Base-by-base conservation (phyloP, 768 basidiomycete species). In the Daedaleopsis nitida region DNA sequence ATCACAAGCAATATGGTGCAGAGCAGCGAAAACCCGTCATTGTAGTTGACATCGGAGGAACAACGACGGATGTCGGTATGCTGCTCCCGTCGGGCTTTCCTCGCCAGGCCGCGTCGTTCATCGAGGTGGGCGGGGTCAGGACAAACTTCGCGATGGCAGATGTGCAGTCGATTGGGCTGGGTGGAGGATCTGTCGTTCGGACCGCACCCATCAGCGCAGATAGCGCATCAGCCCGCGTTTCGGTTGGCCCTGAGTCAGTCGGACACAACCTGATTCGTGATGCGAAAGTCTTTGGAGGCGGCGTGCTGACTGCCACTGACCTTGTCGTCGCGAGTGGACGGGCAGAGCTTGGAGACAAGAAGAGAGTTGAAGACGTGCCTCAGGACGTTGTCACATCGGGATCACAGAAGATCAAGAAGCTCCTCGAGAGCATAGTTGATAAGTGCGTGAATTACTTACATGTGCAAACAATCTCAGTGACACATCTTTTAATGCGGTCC, bases 41-140 rank as follows among this genome's bases (percentile, higher is more conserved):
- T 52, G 87, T 88, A 0, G 77, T 85, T 55, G 87, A 89, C 69
- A 76, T 88, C 59, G 87, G 87, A 50, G 87, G 86, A 0, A 88
- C 87, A 0, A 86, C 86, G 16, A 83, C 84, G 1, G 87, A 87
- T 62, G 81, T 87, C 8, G 86, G 87, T 16, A 81, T 87, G 49
- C 70, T 88, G 11, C 72, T 87, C 44, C 82, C 84, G 0, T 80
- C 78, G 14, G 86, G 86, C 9, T 85, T 86, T 68, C 86, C 86
- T 42, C 73, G 83, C 19, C 86, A 86, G 64, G 85, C 87, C 3
- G 84, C 83, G 14, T 85, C 85, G 1, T 82, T 82, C 66, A 82
- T 83, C 32, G 81, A 86, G 70, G 78, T 88, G 47, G 83, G 82
- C 38, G 86, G 84, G 0, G 82, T 87, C 6, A 73, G 83, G 51